These are phyloP conservation scores for Ploettnerulaceae sp. DNA, from an alignment of 2,329 filamentous ascomycete species.

Conservation along the genomic window DNA sequence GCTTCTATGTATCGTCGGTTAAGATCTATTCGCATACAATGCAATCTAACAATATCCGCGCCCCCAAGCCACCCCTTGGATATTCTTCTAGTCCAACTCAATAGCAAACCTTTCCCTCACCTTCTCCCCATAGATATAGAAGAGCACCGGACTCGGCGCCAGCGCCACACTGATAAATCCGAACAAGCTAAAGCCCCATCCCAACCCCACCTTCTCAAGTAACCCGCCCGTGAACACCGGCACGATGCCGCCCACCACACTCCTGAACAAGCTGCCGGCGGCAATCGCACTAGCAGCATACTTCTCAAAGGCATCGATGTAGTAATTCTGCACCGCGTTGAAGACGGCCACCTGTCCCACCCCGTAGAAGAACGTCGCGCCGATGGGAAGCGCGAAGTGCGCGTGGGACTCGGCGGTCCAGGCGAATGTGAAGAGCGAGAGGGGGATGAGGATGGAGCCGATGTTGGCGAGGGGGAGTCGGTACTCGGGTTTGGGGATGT, in stretches of 20 bases:
- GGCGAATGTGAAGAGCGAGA: slow-evolving; percentile 54
- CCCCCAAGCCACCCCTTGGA: too few species aligned
- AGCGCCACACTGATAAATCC: slow-evolving; percentile 42
- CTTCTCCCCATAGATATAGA: slow-evolving; percentile 43
- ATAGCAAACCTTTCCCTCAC: slow-evolving; percentile 43
- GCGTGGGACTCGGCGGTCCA: slow-evolving; percentile 51
- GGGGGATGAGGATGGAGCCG: slow-evolving; percentile 49
- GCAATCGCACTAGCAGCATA: slow-evolving; percentile 47
- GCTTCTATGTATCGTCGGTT: too few species aligned
- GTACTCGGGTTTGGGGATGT: slow-evolving; percentile 36
- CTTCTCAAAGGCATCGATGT: slow-evolving; percentile 47
- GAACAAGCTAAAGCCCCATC: slow-evolving; percentile 47
- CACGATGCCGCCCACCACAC: slow-evolving; percentile 42
- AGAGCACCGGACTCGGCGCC: slow-evolving; percentile 45
- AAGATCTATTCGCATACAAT: too few species aligned
- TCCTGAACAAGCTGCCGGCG: slow-evolving; percentile 44
- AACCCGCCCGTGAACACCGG: slow-evolving; percentile 42
- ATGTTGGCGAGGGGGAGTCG: slow-evolving; percentile 44
- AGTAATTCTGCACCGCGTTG: slow-evolving; percentile 50
- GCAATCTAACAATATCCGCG: too few species aligned
- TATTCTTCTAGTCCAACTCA: slow-evolving; percentile 24
- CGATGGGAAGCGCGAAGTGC: slow-evolving; percentile 53
- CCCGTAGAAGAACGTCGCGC: slow-evolving; percentile 44
- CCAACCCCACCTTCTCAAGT: slow-evolving; percentile 42
- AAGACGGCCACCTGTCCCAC: slow-evolving; percentile 49